phyloP scores from a whole-genome alignment of 164 flowering plant species.

The Litsea cubeba region DNA sequence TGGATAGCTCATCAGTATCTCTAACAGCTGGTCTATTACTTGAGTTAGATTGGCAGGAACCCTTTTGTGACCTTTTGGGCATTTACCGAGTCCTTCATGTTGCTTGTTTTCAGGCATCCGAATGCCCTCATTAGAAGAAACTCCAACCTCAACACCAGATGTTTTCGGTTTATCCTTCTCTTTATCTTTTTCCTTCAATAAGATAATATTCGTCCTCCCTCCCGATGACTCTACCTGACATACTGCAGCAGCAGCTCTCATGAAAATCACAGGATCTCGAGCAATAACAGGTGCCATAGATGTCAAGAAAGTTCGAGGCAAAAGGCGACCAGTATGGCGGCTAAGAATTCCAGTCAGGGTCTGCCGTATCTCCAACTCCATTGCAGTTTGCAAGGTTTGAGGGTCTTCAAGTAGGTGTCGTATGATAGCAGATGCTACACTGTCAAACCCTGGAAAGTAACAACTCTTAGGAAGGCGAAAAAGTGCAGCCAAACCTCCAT shows the following conservation, averaged over 20 bases:
- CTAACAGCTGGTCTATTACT: slow-evolving; percentile 85
- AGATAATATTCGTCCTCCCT: slow-evolving; percentile 58
- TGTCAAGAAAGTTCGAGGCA: slow-evolving; percentile 60
- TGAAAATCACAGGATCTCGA: slow-evolving; percentile 80
- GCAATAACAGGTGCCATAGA: slow-evolving; percentile 87
- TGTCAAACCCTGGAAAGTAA: slow-evolving; percentile 83
- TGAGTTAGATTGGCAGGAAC: slow-evolving; percentile 70
- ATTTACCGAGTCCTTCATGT: slow-evolving; percentile 61
- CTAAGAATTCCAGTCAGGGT: slow-evolving; percentile 44
- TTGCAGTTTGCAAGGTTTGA: slow-evolving; percentile 88
- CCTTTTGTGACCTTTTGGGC: slow-evolving; percentile 67
- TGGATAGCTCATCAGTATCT: slow-evolving; percentile 57
- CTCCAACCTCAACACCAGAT: slow-evolving; percentile 49
- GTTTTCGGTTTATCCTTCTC: slow-evolving; percentile 65
- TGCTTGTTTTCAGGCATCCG: slow-evolving; percentile 64
- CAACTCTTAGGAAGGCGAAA: slow-evolving; percentile 74
- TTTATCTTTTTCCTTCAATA: slow-evolving; percentile 71
- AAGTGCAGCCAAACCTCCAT: slow-evolving; percentile 71
- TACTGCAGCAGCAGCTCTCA: slow-evolving; percentile 75
- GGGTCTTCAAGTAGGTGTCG: slow-evolving; percentile 96
- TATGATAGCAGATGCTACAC: slow-evolving; percentile 71
- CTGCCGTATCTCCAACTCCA: slow-evolving; percentile 92
- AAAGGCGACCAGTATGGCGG: slow-evolving; percentile 60
- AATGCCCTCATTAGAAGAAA: slow-evolving; percentile 50
- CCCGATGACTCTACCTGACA: slow-evolving; percentile 87